Base-by-base conservation (phyloP, 768 basidiomycete genomes). In the Amanita molliuscula region DNA sequence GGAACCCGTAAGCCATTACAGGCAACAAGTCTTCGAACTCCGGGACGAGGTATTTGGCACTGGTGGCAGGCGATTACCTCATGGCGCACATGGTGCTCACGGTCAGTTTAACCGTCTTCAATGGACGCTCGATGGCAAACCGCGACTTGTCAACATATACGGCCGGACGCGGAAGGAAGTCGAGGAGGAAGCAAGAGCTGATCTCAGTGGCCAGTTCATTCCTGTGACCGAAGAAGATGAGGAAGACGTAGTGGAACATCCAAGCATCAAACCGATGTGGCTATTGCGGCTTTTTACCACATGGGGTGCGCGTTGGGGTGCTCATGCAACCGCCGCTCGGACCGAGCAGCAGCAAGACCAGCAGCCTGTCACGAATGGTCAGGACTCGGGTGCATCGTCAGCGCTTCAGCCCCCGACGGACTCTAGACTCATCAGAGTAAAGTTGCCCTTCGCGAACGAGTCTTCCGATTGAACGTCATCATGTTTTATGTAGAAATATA, bases 141-240 rank as follows among this genome's bases (percentile, higher is more conserved):
- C 76, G 61, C 66, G 77, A 38, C 61, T 82, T 1, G 85, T 89
- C 38, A 85, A 89, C 62, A 63, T 67, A 35, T 58, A 79, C 36
- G 87, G 87, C 15, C 69, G 85, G 41, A 88, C 84, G 48, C 84
- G 85, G 65, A 79, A 77, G 54, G 87, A 90, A 64, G 85, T 72
- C 18, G 83, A 82, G 58, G 86, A 89, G 57, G 87, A 89, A 61
- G 67, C 64, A 29, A 65, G 56, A 46, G 67, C 68, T 1, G 64
- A 64, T 43, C 55, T 44, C 16, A 50, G 50, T 28, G 47, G 46
- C 25, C n/a, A 50, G 2, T 52, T 52, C 18, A 29, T 46, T 10
- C 51, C 36, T 48, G 48, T 54, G 8, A 59, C 55, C 28, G 66
- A 63, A 50, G 72, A 69, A 29, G 73, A 71, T 20, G 75, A 78